Base-by-base conservation (phyloP, 1,284 basidiomycete species). In the Peniophora sp. region DNA sequence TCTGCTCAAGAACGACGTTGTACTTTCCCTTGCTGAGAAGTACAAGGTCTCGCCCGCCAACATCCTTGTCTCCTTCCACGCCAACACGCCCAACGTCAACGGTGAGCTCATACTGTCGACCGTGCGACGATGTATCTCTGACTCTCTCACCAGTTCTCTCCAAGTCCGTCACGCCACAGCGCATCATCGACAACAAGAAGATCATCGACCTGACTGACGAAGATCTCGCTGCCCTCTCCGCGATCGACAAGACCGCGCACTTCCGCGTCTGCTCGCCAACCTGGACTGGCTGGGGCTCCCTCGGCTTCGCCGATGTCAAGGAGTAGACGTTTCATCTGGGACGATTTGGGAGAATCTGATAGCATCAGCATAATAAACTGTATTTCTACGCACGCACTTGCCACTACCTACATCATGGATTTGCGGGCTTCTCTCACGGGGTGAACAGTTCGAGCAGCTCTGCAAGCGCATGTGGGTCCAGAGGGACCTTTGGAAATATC, bases 31-130 rank as follows among this genome's bases (percentile, higher is more conserved):
- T 36, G 80, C 83, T 3, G 65, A 68, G 51, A 78, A 77, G 60
- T 65, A 85, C 64, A 61, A 62, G 12, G 78, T 81, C 24, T 57
- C 67, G 17, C 75, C 81, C 15, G 74, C 81, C 17, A 83, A 79
- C 53, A 63, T 86, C 52, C 71, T 86, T 47, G 66, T 85, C 47
- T 84, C 81, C 0, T 70, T 85, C 43, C 81, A 85, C 54, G 83
- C 80, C 17, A 85, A 85, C 66, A 74, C 74, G 52, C 72, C 73
- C 2, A 69, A 72, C 27, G 74, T 83, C 41, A 75, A 68, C 37
- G 80, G 78, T 77, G 55, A 32, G 70, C 57, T 23, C 23, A 8
- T 34, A 15, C 12, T 12, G 37, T 47, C 42, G 37, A 12, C 37
- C 11, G 15, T 32, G 6, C 6, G 15, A n/a, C n/a, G n/a, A n/a